Conservation (phyloP, 352 stramenopile genomes). For the Globisporangium carolinianum region DNA sequence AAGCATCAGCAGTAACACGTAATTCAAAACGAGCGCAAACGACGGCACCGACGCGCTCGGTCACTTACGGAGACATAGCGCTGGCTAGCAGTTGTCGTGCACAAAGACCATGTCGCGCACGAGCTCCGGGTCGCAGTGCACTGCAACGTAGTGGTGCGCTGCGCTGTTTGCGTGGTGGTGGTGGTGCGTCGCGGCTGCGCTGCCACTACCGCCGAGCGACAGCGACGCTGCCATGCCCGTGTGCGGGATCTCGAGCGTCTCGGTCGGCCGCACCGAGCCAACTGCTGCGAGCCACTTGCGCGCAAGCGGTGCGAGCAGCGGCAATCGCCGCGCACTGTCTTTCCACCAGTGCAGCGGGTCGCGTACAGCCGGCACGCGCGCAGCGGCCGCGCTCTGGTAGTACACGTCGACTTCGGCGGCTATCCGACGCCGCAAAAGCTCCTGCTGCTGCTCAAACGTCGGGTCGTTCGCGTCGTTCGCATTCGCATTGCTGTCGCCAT, state of each 20-base stretch:
- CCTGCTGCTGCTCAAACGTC: constrained; percentile 27
- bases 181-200: constrained; percentile 1
- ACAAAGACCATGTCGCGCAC: constrained; percentile 42
- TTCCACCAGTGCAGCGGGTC: constrained; percentile 42
- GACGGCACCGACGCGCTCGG: not conserved
- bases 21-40: not conserved
- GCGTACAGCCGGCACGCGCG: constrained; percentile 29
- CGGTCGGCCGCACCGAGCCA: constrained; percentile 27
- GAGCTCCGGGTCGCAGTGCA: constrained; percentile 38
- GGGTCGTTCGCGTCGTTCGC: constrained; percentile 2
- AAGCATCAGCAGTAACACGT: no score
- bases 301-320: constrained; percentile 33
- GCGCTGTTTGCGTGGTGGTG: constrained; percentile 9
- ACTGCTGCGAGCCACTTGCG: constrained; percentile 38
- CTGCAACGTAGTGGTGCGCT: constrained; percentile 14
- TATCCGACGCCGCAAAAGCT: constrained; percentile 21
- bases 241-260: constrained; percentile 15
- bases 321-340: constrained; percentile 25
- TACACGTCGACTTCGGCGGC: constrained; percentile 32
- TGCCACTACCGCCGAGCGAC: constrained; percentile 3
- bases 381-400: constrained; percentile 26
- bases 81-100: constrained; percentile 37
- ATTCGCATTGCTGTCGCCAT: not conserved
- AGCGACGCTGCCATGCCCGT: constrained; percentile 11
- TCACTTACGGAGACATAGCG: no score